A percentile compares a stretch with the other conserved stretches of the same genome.
phyloP scores from a whole-genome alignment of 306 rosid species.

The Neltuma alba region DNA sequence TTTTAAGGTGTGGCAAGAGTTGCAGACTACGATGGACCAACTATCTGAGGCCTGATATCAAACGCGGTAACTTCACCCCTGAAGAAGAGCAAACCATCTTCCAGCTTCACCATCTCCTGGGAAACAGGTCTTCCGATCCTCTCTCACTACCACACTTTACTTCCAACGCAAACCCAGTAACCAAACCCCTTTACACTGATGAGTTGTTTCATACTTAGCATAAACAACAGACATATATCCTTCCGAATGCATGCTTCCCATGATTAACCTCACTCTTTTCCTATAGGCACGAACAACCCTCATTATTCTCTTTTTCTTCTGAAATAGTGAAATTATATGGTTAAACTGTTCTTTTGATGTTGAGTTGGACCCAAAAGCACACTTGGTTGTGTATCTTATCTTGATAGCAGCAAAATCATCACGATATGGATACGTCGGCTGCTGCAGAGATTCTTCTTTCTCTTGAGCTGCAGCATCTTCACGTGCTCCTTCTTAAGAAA shows the following conservation, averaged over 20 bases:
- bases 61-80: slow-evolving; percentile 67
- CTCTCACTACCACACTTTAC: too few relatives aligned
- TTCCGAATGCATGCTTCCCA: too few relatives aligned
- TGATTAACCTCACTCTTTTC: background rate
- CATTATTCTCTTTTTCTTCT: background rate
- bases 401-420: background rate
- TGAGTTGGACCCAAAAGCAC: background rate
- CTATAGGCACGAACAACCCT: too few relatives aligned
- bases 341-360: background rate
- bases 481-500: background rate
- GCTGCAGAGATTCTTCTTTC: slow-evolving; percentile 32
- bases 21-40: slow-evolving; percentile 82
- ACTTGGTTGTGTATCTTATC: background rate
- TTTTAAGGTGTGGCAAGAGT: slow-evolving; percentile 86
- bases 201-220: too few relatives aligned
- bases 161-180: background rate
- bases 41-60: slow-evolving; percentile 73
- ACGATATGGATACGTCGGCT: background rate
- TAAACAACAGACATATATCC: too few relatives aligned
- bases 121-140: slow-evolving; percentile 55
- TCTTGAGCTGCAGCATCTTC: slow-evolving; percentile 8
- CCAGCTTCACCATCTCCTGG: slow-evolving; percentile 59
- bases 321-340: background rate
- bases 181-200: background rate
- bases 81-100: slow-evolving; percentile 74